A percentile compares a stretch with the other conserved stretches of the same genome.
phyloP scores from a whole-genome alignment of 148 eudicot species.

The Fagopyrum esculentum region DNA sequence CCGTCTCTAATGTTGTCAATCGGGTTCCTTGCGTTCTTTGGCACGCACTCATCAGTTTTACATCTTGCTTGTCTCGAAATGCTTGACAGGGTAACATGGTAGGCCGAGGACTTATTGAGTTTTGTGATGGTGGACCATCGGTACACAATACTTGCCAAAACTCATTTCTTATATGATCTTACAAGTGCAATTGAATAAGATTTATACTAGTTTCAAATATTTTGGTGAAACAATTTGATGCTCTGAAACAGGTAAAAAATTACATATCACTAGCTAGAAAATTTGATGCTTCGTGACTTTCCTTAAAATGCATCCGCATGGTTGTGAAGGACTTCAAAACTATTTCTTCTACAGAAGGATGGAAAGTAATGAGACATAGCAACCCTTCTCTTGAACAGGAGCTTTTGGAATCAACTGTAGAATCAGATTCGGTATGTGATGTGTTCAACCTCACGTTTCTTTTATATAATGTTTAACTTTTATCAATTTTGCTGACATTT shows the following conservation, averaged over 20 bases:
- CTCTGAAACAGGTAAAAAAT: slow-evolving; percentile 47
- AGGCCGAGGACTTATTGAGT: slow-evolving; percentile 13
- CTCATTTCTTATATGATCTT: not conserved
- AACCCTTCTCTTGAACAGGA: no score
- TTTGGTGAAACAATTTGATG: not conserved
- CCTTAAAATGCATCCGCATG: no score
- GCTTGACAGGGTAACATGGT: slow-evolving; percentile 13
- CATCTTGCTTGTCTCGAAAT: not conserved
- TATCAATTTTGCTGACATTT: no score
- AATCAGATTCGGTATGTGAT: no score
- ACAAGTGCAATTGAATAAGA: not conserved
- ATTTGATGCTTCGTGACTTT: no score
- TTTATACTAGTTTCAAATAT: not conserved
- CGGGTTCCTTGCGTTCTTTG: not conserved
- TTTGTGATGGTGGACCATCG: slow-evolving; percentile 33
- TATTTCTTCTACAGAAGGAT: no score
- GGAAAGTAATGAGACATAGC: no score
- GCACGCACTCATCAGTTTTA: not conserved
- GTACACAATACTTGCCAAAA: slow-evolving; percentile 25
- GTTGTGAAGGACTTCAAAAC: no score
- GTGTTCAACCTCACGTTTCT: no score
- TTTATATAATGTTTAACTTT: no score
- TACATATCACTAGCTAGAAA: slow-evolving; percentile 51
- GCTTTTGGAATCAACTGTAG: no score
- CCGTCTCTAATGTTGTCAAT: not conserved